A percentile compares a stretch with the other conserved stretches of the same genome.
Conservation (phyloP, 2,329 filamentous ascomycete genomes). For the Ascochyta clinopodiicola region DNA sequence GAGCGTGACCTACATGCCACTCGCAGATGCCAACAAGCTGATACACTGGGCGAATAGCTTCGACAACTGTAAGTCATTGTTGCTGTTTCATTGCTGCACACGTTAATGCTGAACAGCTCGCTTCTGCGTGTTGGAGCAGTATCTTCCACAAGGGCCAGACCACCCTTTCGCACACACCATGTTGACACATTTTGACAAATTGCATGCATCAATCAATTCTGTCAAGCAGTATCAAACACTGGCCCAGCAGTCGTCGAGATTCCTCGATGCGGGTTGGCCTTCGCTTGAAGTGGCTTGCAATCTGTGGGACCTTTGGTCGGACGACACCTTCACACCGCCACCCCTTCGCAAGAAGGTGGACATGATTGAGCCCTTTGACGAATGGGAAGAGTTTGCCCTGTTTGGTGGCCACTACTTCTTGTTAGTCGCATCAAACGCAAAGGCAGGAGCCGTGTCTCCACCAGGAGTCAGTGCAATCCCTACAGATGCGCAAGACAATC, state of each 20-base stretch:
- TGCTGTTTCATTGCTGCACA: not conserved
- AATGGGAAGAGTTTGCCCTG: conserved; percentile 92
- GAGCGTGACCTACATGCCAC: conserved; percentile 88
- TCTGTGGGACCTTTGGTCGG: conserved; percentile 84
- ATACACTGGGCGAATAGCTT: conserved; percentile 79
- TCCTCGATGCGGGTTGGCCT: conserved; percentile 72
- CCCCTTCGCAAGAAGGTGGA: conserved; percentile 70
- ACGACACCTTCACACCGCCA: conserved; percentile 67
- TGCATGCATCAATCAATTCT: conserved; percentile 78
- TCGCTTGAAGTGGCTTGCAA: conserved; percentile 65
- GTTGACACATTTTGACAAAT: conserved; percentile 81
- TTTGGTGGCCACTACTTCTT: conserved; percentile 87
- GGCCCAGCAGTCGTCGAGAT: conserved; percentile 71
- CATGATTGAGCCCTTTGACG: conserved; percentile 82
- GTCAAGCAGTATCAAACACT: conserved; percentile 73
- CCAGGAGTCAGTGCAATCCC: not conserved
- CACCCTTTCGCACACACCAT: conserved; percentile 89
- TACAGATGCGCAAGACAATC: not conserved
- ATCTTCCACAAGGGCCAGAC: conserved; percentile 75
- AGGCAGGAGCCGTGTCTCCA: conserved; percentile 17
- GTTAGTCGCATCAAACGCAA: conserved; percentile 65
- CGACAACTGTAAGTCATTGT: conserved; percentile 64
- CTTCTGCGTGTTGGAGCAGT: conserved; percentile 88
- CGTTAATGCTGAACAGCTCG: conserved; percentile 59
- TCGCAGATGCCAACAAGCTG: conserved; percentile 72